Evolutionary conservation across 2,329 filamentous ascomycete species (phyloP).

Genomic region (Sclerotinia glacialis): DNA sequence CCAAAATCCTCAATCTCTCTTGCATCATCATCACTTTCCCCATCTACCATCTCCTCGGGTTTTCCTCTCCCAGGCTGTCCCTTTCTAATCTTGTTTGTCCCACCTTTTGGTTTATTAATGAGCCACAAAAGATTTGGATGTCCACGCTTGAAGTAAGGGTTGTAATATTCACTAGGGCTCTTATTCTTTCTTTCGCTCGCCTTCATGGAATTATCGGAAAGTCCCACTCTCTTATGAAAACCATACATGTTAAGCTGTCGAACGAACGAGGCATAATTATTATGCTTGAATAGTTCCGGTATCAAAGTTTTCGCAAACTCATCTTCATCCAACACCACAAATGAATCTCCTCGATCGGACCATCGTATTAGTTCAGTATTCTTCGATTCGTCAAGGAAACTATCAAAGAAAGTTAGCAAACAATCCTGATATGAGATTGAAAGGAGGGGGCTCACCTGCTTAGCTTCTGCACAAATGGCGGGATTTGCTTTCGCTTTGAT

Average conservation of each 20-base stretch:
- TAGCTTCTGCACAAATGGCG: conserved; percentile 95
- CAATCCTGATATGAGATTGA: conserved; percentile 24
- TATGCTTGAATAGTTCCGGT: conserved; percentile 74
- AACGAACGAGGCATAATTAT: conserved; percentile 76
- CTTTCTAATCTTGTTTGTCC: conserved; percentile 53
- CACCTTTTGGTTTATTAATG: conserved; percentile 90
- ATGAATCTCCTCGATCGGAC: conserved; percentile 95
- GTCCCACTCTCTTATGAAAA: conserved; percentile 69
- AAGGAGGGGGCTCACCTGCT: conserved; percentile 68
- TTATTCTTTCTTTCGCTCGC: conserved; percentile 97
- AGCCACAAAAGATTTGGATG: conserved; percentile 92
- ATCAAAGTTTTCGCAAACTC: conserved; percentile 74
- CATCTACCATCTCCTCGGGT: conserved; percentile 61
- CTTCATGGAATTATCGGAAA: conserved; percentile 97
- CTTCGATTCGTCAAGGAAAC: conserved; percentile 88
- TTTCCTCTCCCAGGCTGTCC: conserved; percentile 50
- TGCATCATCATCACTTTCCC: conserved; percentile 67
- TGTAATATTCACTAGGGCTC: conserved; percentile 96
- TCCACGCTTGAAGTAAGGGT: conserved; percentile 91
- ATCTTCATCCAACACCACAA: conserved; percentile 94
- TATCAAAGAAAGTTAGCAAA: conserved; percentile 43
- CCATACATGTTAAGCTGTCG: conserved; percentile 67
- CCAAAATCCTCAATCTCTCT: conserved; percentile 44
- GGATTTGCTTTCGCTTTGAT: conserved; percentile 90
- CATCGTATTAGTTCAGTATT: conserved; percentile 95